These are phyloP conservation scores for Aspergillus conjunctus DNA, from an alignment of 495 filamentous ascomycete species.

Conservation along the genomic window DNA sequence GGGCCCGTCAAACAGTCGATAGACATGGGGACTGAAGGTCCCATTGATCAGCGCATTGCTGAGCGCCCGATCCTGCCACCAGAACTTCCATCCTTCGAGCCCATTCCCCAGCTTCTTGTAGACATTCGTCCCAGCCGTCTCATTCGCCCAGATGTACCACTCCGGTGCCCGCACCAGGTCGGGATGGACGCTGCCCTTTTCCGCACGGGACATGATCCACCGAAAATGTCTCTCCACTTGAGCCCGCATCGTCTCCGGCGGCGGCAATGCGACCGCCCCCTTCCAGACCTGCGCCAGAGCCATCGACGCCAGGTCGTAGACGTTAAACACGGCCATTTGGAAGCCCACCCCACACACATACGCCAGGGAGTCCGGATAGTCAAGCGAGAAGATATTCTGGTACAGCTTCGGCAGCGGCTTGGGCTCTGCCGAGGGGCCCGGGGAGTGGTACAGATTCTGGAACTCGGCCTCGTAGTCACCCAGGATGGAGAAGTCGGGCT, in stretches of 20 bases:
- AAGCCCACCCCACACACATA: constrained; percentile 22
- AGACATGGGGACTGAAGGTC: constrained; percentile 36
- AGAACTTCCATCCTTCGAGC: constrained; percentile 35
- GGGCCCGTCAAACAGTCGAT: constrained; percentile 33
- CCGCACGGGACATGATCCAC: constrained; percentile 29
- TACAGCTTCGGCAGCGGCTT: constrained; percentile 26
- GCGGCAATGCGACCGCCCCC: constrained; percentile 18
- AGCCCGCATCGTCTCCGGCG: constrained; percentile 30
- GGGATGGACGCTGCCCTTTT: constrained; percentile 7
- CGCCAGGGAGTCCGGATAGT: constrained; percentile 35
- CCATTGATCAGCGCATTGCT: constrained; percentile 40
- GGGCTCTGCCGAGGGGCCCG: neutral
- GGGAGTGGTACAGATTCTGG: neutral
- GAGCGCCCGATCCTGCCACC: constrained; percentile 35
- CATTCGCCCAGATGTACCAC: constrained; percentile 37
- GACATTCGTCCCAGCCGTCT: constrained; percentile 41
- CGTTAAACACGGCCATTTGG: constrained; percentile 35
- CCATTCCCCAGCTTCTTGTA: constrained; percentile 42
- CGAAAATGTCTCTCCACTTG: constrained; percentile 32
- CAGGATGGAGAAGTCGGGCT: constrained; percentile 16
- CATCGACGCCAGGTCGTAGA: constrained; percentile 38
- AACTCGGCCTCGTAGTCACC: constrained; percentile 5
- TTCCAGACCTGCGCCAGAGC: constrained; percentile 40
- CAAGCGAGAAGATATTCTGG: constrained; percentile 43
- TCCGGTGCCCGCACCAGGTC: constrained; percentile 25